A percentile compares a stretch with the other conserved stretches of the same genome.
Conservation (phyloP, 2,329 filamentous ascomycete genomes). For the Talaromyces sp. region DNA sequence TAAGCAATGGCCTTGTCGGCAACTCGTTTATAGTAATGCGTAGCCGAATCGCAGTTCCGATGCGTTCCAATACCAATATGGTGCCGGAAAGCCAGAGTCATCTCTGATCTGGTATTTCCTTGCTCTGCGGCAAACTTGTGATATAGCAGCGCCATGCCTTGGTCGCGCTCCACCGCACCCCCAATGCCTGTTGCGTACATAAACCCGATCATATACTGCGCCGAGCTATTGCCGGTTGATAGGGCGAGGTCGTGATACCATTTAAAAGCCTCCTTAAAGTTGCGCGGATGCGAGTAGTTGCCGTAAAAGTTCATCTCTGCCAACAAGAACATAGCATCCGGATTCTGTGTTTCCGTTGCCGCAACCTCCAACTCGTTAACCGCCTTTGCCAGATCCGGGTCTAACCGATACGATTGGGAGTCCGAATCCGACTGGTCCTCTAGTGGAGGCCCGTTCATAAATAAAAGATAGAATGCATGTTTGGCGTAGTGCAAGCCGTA, state of each 20-base stretch:
- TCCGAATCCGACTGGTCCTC: conserved; percentile 36
- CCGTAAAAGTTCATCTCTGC: conserved; percentile 97
- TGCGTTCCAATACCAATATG: conserved; percentile 79
- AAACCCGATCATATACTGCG: conserved; percentile 91
- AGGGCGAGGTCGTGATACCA: conserved; percentile 76
- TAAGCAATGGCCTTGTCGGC: conserved; percentile 89
- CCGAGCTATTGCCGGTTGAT: conserved; percentile 78
- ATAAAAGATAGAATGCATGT: conserved; percentile 59
- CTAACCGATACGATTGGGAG: conserved; percentile 28
- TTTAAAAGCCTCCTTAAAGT: conserved; percentile 73
- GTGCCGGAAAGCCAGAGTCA: conserved; percentile 87
- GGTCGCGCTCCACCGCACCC: conserved; percentile 72
- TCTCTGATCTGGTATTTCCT: conserved; percentile 80
- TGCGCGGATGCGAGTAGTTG: conserved; percentile 80
- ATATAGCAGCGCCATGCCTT: conserved; percentile 87
- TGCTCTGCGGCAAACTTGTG: conserved; percentile 87
- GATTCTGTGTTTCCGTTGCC: conserved; percentile 49
- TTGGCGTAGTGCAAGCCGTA: conserved; percentile 58
- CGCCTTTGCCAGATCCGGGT: conserved; percentile 50
- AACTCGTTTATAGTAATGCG: conserved; percentile 85
- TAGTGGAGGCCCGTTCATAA: conserved; percentile 57
- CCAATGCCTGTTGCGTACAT: conserved; percentile 94
- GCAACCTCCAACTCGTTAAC: conserved; percentile 57
- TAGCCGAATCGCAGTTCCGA: conserved; percentile 78
- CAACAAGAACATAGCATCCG: conserved; percentile 83